Conservation (phyloP, 805 yeast genomes). For the Yarrowia keelungensis region DNA sequence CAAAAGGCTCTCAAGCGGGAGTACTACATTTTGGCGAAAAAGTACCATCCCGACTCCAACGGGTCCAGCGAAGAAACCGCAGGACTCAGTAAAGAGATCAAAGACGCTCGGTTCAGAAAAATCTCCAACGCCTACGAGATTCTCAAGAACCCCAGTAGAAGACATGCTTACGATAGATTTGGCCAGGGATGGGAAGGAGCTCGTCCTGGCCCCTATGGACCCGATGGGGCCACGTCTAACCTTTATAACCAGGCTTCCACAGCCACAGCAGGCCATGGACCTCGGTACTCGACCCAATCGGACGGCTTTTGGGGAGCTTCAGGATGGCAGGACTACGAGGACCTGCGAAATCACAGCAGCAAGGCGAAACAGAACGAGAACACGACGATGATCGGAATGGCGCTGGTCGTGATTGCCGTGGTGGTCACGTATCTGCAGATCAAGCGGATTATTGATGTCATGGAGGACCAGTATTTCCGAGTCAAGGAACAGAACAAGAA, state of each 20-base stretch:
- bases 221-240: conserved; percentile 10
- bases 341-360: conserved; percentile 16
- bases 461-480: conserved; percentile 35
- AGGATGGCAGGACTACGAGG: conserved; percentile 37
- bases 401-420: conserved; percentile 14
- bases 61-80: conserved; percentile 15
- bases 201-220: conserved; percentile 24
- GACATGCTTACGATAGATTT: conserved; percentile 32
- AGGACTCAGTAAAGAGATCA: conserved; percentile 5
- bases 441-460: conserved; percentile 24
- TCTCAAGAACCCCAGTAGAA: conserved; percentile 34
- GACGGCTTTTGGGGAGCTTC: conserved; percentile 38
- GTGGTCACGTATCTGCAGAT: conserved; percentile 22
- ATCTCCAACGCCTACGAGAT: conserved; percentile 36
- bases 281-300: conserved; percentile 7
- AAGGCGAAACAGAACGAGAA: conserved; percentile 11
- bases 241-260: conserved; percentile 13
- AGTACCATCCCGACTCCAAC: conserved; percentile 34
- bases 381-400: conserved; percentile 28
- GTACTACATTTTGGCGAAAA: conserved; percentile 33
- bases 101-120: conserved; percentile 18
- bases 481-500: conserved; percentile 33
- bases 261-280: conserved; percentile 2
- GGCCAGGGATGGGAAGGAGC: conserved; percentile 38
- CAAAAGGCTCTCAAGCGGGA: conserved; percentile 23